Base-by-base conservation (phyloP, 306 rosid genomes). In the Mucuna pruriens region DNA sequence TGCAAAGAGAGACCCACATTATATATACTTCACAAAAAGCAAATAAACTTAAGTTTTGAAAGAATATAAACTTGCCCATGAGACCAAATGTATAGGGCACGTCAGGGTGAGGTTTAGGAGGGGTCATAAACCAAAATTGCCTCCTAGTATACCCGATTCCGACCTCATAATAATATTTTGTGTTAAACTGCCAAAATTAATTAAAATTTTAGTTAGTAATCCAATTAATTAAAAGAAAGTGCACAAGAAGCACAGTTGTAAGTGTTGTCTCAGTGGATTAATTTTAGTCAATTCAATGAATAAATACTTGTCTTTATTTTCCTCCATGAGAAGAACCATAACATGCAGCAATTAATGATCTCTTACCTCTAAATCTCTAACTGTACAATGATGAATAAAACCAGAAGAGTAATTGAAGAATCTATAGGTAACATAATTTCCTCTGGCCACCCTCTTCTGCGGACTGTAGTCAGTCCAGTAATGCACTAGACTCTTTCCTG, bases 11-110 rank as follows among this genome's bases (percentile, higher is more conserved):
- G 15, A 44, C 36, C 17, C 46, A 52, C n/a, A n/a, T n/a, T n/a
- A n/a, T n/a, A n/a, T 6, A 63, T 33, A 48, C 23, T 8, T 25
- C 1, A 26, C 26, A 46, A 70, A 13, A 26, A 45, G 4, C 25
- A n/a, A n/a, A 10, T 4, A 45, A 54, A 17, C 1, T n/a, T 7
- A 4, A 62, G 62, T 62, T 55, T 77, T 31, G 20, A 63, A 20
- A 58, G 26, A 20, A 42, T 7, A 52, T 25, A 25, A 16, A 33
- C 84, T 76, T 75, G 84, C 94, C 97, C 4, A 91, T 93, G 61
- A 93, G 87, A 83, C 97, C 97, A 79, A 92, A 92, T 42, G 95
- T 89, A 71, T 84, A 90, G 16, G 95, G 91, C 1, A 77, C 91
- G 42, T 90, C 97, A 38, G 91, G 95, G 67, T 92, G 90, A 55